Percentiles rank a stretch among this genome's conserved stretches.
These are phyloP conservation scores for Colletotrichum lupini DNA, from an alignment of 2,329 filamentous ascomycete species.

Conservation along the genomic window DNA sequence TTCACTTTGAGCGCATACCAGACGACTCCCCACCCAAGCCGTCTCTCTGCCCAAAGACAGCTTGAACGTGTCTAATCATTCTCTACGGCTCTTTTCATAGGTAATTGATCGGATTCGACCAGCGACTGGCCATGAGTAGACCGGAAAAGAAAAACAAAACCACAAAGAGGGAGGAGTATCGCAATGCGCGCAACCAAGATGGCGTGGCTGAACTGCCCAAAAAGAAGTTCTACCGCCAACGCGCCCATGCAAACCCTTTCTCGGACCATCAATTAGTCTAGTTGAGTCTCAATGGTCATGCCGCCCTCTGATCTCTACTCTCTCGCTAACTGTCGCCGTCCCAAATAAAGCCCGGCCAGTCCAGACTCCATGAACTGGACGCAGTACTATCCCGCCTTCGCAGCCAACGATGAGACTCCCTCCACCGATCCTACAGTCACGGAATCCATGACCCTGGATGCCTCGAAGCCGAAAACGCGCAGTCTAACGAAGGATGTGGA, in stretches of 20 bases:
- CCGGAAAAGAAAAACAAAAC: slow-evolving; percentile 62
- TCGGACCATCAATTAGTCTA: slow-evolving; percentile 92
- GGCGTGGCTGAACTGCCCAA: slow-evolving; percentile 76
- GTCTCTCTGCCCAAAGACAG: not conserved
- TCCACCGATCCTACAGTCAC: not conserved
- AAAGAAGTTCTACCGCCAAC: slow-evolving; percentile 96
- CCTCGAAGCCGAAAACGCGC: slow-evolving; percentile 43
- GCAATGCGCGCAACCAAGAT: slow-evolving; percentile 63
- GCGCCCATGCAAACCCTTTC: slow-evolving; percentile 97
- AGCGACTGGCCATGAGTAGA: slow-evolving; percentile 47
- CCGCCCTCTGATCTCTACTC: not conserved
- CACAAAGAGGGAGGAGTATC: slow-evolving; percentile 75
- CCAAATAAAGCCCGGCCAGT: slow-evolving; percentile 72
- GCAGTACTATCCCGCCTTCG: slow-evolving; percentile 81
- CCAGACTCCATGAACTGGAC: slow-evolving; percentile 95
- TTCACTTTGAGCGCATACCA: not conserved
- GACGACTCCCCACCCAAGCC: not conserved
- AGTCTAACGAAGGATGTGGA: slow-evolving; percentile 77
- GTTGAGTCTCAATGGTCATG: slow-evolving; percentile 56
- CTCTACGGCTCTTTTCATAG: not conserved
- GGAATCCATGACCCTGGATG: slow-evolving; percentile 29
- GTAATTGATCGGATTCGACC: not conserved
- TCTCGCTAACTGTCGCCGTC: not conserved
- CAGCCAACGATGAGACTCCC: slow-evolving; percentile 47
- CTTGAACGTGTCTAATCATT: not conserved